Evolutionary conservation across 164 flowering plant species (phyloP), one percentile per base, ranked within the genome.

Genomic region (Santalum album): DNA sequence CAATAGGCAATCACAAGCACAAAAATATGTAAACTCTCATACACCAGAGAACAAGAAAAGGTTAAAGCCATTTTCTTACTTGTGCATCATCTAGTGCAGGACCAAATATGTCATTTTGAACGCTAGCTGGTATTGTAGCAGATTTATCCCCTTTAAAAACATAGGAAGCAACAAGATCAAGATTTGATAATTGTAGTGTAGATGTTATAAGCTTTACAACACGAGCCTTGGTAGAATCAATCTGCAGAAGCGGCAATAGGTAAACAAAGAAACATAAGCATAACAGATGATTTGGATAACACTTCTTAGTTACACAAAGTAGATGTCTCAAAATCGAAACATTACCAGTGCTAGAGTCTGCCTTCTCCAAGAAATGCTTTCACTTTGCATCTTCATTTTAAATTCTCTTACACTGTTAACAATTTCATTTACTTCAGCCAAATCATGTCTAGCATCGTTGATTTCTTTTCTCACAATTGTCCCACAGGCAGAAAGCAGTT

Each of bases 141-240:
- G 77, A 58, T 27, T 72, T 74, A 51, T 70, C 81, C 23, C 91
- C 94, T 72, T 65, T 79, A 50, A 89, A 64, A 60, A 79, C 73
- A 58, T 72, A 83, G 32, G 88, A 66, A 32, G 71, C 65, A 55
- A 69, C 89, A 58, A 92, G 70, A 74, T 87, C 98, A 65, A 92
- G 59, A 74, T 88, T 92, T 59, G 98, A 88, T 51, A 92, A 58
- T 68, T 62, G 83, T 25, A 88, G 75, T 35, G 94, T 81, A 42
- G 96, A 76, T 69, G 76, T 80, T 54, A 82, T 67, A 35, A 89
- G 80, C 74, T 81, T 78, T 63, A 84, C 42, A 47, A 75, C 74
- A 35, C 86, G 84, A 56, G 76, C 75, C 70, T 79, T 78, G 40
- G 96, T 62, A 52, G 64, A 50, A 40, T 76, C 83, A 65, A 92